A percentile compares a stretch with the other conserved stretches of the same genome.
Conservation (phyloP, 305 asterid species). For the Rubia balearica region DNA sequence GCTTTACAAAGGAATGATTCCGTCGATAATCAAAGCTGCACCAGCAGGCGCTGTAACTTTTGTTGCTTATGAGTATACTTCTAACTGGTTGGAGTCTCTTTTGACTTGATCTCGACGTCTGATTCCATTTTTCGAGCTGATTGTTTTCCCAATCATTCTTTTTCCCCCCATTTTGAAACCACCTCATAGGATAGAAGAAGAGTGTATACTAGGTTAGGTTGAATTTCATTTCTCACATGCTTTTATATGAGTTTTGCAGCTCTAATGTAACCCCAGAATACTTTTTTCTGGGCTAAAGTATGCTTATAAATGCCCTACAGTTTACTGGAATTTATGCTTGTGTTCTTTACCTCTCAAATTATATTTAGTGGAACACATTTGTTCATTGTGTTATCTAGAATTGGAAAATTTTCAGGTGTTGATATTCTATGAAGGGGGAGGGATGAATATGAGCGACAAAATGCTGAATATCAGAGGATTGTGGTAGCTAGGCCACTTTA, state of each 20-base stretch:
- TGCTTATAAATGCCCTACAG: not conserved
- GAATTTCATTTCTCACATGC: not conserved
- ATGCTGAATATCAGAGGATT: no score
- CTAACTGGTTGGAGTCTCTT: conserved; percentile 64
- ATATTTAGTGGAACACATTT: not conserved
- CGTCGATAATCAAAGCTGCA: conserved; percentile 85
- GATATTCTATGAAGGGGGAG: no score
- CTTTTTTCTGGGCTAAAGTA: not conserved
- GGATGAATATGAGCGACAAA: no score
- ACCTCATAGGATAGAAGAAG: not conserved
- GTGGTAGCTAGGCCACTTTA: no score
- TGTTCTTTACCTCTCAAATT: not conserved
- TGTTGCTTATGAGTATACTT: conserved; percentile 68
- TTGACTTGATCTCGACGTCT: conserved; percentile 30
- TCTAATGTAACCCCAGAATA: not conserved
- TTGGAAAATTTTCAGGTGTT: no score
- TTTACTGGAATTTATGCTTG: not conserved
- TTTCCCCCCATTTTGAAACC: conserved; percentile 1
- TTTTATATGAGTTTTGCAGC: not conserved
- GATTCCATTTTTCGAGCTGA: not conserved
- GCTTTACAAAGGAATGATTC: conserved; percentile 85
- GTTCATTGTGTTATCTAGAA: not conserved
- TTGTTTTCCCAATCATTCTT: not conserved
- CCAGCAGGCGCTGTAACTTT: conserved; percentile 96
- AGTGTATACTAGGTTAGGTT: conserved; percentile 1